These are phyloP conservation scores for Botryosphaeria dothidea DNA, from an alignment of 2,329 filamentous ascomycete species.

Conservation along the genomic window DNA sequence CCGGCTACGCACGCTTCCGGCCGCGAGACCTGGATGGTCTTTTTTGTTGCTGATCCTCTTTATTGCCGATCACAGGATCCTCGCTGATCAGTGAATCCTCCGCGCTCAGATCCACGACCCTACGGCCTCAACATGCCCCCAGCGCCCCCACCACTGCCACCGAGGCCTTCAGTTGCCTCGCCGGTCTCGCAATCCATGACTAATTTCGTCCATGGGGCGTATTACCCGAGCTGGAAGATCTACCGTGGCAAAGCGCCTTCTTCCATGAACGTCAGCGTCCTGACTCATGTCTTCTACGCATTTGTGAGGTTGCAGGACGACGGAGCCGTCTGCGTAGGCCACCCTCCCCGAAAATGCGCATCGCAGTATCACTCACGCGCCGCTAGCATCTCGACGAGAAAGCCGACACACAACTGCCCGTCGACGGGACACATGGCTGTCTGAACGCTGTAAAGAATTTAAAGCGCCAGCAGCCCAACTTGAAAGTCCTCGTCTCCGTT, in stretches of 20 bases:
- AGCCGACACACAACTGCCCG: slow-evolving; percentile 70
- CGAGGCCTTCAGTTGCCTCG: no score
- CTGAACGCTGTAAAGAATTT: slow-evolving; percentile 72
- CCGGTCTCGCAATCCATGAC: no score
- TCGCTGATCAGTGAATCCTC: no score
- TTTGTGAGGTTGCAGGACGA: background rate
- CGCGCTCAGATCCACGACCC: no score
- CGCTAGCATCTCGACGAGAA: slow-evolving; percentile 68
- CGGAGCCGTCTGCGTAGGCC: no score
- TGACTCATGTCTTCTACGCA: slow-evolving; percentile 73
- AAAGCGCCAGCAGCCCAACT: slow-evolving; percentile 65
- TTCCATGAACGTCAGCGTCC: slow-evolving; percentile 56
- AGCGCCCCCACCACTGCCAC: no score
- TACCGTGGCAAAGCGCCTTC: slow-evolving; percentile 73
- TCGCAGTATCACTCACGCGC: background rate
- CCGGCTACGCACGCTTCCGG: no score
- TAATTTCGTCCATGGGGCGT: slow-evolving; percentile 72
- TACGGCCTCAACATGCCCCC: no score
- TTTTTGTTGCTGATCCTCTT: no score
- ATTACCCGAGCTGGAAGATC: slow-evolving; percentile 76
- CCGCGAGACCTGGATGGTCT: no score
- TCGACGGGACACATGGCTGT: slow-evolving; percentile 63
- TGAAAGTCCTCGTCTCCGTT: slow-evolving; percentile 75
- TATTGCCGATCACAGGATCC: no score
- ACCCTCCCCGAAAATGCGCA: no score